Base-by-base conservation (phyloP, 1,284 basidiomycete genomes). In the Moesziomyces parantarcticus region DNA sequence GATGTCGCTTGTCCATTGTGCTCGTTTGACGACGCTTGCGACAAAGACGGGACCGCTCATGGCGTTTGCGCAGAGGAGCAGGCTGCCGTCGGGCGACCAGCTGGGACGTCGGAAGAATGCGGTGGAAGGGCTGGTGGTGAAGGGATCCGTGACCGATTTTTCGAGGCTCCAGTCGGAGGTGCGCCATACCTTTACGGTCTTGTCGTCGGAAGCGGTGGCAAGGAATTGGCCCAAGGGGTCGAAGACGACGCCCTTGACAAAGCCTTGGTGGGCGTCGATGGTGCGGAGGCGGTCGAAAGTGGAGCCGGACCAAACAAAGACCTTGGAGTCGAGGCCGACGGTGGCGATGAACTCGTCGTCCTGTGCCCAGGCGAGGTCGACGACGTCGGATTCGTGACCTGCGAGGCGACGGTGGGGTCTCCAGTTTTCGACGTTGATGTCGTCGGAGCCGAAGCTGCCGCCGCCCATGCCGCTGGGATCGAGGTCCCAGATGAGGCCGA, bases 51-150 rank as follows among this genome's bases (percentile, higher is more conserved):
- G 95, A 4, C 94, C 94, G 83, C 97, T 98, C 75, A 95, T 98
- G 3, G 96, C 94, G 80, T 99, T 99, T 0, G 95, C 96, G 1
- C 94, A 92, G 5, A 95, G 94, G 67, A 99, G 92, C 81, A 97
- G 93, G 8, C 93, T 92, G n/a, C 97, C 97, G 84, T 99, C 97
- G 3, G 96, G 96, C 1, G 95, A 97, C 97, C 96, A 99, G 79
- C 94, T 97, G 21, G 97, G 87, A 67, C 97, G 87, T 57, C 94
- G 88, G 84, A 97, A 97, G 87, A 97, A 99, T 3, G 94, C 97
- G 73, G 92, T 93, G 45, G 93, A 93, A 0, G 97, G 96, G 3
- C 94, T 97, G 82, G 92, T 91, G 73, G 92, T 90, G 78, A 99
- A 99, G 0, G 95, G 96, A 75, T 94, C 92, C 26, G 87, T 89